Conservation (phyloP, 805 yeast genomes). For the Sungouiella thailandica region DNA sequence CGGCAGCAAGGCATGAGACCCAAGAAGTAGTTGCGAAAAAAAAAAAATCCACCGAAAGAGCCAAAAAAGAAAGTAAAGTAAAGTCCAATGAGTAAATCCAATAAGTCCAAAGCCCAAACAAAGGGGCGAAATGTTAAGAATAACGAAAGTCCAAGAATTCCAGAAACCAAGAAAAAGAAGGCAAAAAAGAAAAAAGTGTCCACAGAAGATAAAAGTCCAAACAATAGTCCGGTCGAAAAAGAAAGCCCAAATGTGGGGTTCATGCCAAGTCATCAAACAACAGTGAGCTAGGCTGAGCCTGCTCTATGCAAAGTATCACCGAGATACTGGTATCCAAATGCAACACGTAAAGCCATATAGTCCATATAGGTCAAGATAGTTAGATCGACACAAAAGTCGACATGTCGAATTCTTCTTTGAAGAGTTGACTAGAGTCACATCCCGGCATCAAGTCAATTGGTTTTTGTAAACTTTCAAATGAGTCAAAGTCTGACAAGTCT, state of each 20-base stretch:
- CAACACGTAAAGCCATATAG: neutral
- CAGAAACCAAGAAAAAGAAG: neutral
- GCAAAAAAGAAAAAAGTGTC: neutral
- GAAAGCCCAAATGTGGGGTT: neutral
- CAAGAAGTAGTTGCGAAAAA: neutral
- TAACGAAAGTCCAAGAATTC: neutral
- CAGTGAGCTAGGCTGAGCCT: neutral
- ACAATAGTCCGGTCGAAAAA: too few species aligned
- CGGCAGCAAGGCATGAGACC: neutral
- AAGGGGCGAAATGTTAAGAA: neutral
- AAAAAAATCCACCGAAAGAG: neutral
- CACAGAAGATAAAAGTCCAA: neutral
- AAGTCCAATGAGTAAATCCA: neutral
- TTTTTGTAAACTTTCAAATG: slow-evolving; percentile 5
- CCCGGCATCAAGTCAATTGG: slow-evolving; percentile 9
- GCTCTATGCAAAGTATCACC: neutral
- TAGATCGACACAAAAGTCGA: slow-evolving; percentile 5
- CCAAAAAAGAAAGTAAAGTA: neutral
- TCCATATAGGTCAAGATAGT: neutral
- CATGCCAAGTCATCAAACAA: neutral
- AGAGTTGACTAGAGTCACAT: slow-evolving; percentile 16
- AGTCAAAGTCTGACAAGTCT: slow-evolving; percentile 6
- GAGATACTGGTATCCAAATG: too few species aligned
- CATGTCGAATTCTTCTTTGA: slow-evolving; percentile 27
- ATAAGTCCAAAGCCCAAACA: neutral